Conservation (phyloP, 208 protist species). For the Crithidia fasciculata region DNA sequence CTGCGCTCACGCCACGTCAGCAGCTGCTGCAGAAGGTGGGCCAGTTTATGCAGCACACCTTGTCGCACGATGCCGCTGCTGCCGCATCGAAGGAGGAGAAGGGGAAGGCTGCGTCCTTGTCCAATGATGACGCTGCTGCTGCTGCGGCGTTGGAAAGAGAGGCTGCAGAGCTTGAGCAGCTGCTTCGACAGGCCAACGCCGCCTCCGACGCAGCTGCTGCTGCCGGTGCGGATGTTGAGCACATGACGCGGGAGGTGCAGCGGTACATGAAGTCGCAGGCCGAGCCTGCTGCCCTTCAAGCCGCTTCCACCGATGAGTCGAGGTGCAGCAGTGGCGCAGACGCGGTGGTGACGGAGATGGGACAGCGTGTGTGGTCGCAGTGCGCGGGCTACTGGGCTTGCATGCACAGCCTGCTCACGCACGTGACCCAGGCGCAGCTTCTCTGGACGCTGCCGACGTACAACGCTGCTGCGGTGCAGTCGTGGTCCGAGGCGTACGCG, state of each 20-base stretch:
- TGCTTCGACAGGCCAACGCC: slow-evolving; percentile 21
- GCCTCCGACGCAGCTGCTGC: neutral
- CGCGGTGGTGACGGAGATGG: too few species aligned
- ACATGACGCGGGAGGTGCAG: slow-evolving; percentile 30
- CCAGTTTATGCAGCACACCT: slow-evolving; percentile 26
- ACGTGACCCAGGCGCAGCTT: slow-evolving; percentile 11
- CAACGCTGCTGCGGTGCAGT: slow-evolving; percentile 31
- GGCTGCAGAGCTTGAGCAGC: slow-evolving; percentile 30
- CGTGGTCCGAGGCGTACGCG: slow-evolving; percentile 31
- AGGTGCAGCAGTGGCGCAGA: too few species aligned
- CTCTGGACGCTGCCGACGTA: slow-evolving; percentile 50
- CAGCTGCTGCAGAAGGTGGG: slow-evolving; percentile 25
- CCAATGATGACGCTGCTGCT: neutral
- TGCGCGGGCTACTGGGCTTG: slow-evolving; percentile 40
- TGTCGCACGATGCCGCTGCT: slow-evolving; percentile 1
- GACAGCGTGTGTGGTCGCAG: slow-evolving; percentile 10
- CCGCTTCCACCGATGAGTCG: too few species aligned
- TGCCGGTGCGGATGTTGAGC: slow-evolving; percentile 3
- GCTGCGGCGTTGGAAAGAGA: slow-evolving; percentile 15
- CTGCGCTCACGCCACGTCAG: slow-evolving; percentile 10
- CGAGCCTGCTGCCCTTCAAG: neutral
- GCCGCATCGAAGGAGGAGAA: neutral
- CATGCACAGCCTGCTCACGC: slow-evolving; percentile 16
- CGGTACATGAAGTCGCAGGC: slow-evolving; percentile 11
- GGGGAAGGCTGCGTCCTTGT: neutral